Conservation (phyloP, 2,329 filamentous ascomycete species). For the Paecilomyces variotii region DNA sequence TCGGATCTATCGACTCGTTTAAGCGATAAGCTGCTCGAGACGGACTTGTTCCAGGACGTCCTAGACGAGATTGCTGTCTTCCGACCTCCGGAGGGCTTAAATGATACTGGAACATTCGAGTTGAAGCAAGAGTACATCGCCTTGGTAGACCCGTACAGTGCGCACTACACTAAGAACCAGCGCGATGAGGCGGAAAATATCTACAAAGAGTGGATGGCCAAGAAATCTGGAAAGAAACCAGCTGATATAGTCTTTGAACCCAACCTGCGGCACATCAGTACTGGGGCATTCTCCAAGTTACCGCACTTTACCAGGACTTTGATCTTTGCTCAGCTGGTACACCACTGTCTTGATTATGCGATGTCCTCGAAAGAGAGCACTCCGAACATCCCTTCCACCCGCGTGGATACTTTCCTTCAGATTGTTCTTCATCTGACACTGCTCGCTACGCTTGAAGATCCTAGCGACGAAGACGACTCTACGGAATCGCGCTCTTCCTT, state of each 20-base stretch:
- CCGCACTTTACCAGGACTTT: slow-evolving; percentile 73
- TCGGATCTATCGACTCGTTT: slow-evolving; percentile 82
- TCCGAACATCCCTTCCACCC: slow-evolving; percentile 67
- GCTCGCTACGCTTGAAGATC: slow-evolving; percentile 78
- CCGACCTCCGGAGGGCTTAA: slow-evolving; percentile 81
- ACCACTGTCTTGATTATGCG: slow-evolving; percentile 78
- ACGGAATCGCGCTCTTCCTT: slow-evolving; percentile 56
- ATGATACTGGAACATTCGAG: slow-evolving; percentile 90
- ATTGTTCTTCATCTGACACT: slow-evolving; percentile 82
- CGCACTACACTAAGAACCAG: slow-evolving; percentile 95
- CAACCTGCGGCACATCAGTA: slow-evolving; percentile 64
- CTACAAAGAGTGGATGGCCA: slow-evolving; percentile 79
- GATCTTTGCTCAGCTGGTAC: slow-evolving; percentile 83
- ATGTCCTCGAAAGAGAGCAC: slow-evolving; percentile 61
- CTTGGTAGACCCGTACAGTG: slow-evolving; percentile 88
- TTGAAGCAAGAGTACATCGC: slow-evolving; percentile 79
- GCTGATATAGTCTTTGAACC: slow-evolving; percentile 91
- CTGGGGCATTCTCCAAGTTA: slow-evolving; percentile 69
- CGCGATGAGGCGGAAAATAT: slow-evolving; percentile 88
- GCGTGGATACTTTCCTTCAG: slow-evolving; percentile 85
- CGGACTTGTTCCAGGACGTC: slow-evolving; percentile 77
- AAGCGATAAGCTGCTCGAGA: slow-evolving; percentile 81
- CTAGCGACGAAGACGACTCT: slow-evolving; percentile 47
- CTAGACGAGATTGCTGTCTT: slow-evolving; percentile 83
- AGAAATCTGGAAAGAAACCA: slow-evolving; percentile 70